Evolutionary conservation across 352 stramenopile genomes (phyloP).

Genomic region (Phytopythium litorale): DNA sequence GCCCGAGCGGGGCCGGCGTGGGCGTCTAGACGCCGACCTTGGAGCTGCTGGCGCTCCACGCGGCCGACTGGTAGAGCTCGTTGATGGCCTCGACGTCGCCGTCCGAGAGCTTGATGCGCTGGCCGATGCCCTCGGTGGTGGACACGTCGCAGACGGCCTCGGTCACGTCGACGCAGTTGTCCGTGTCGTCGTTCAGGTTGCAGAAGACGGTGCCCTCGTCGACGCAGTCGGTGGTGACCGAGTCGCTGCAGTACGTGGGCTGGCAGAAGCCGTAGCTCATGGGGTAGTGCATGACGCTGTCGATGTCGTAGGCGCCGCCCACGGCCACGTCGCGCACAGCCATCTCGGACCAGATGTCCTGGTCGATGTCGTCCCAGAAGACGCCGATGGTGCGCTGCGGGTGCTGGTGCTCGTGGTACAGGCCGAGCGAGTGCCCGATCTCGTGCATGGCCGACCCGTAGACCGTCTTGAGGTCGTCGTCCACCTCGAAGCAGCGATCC

Average conservation of each 20-base stretch:
- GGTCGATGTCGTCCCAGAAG: conserved; percentile 73
- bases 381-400: conserved; percentile 58
- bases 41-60: conserved; percentile 20
- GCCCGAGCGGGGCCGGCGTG: not conserved
- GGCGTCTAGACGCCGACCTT: conserved; percentile 19
- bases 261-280: conserved; percentile 76
- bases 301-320: conserved; percentile 60
- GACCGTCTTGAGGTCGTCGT: conserved; percentile 67
- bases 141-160: conserved; percentile 49
- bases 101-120: conserved; percentile 49
- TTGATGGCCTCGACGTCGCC: conserved; percentile 48
- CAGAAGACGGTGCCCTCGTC: conserved; percentile 54
- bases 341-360: conserved; percentile 72
- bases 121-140: conserved; percentile 54
- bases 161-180: conserved; percentile 56
- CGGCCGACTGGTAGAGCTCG: conserved; percentile 26
- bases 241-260: conserved; percentile 41
- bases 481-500: conserved; percentile 72
- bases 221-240: conserved; percentile 45
- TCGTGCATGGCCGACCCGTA: conserved; percentile 81
- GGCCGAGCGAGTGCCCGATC: conserved; percentile 66
- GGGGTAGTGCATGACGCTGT: conserved; percentile 82
- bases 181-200: conserved; percentile 59
- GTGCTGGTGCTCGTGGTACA: conserved; percentile 86
- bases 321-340: conserved; percentile 62